These are phyloP conservation scores for Gossypium davidsonii DNA, from an alignment of 441 rosid species.

Conservation along the genomic window DNA sequence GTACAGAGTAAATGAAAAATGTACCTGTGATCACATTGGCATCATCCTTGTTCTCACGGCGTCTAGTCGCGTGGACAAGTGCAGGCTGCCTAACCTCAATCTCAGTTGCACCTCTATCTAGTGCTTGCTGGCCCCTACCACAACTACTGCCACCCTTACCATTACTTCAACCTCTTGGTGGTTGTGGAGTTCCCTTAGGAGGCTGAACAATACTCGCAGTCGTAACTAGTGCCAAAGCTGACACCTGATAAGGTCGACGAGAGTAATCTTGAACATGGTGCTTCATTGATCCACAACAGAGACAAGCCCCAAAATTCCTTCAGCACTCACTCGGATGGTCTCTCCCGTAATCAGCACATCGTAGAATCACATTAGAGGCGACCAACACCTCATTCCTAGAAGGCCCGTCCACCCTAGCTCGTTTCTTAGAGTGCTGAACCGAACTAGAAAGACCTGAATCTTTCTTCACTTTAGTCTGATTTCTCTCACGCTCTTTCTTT, in stretches of 20 bases:
- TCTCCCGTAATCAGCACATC: too few relatives aligned
- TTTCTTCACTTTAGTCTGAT: not conserved
- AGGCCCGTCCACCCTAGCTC: not conserved
- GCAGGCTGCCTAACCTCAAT: not conserved
- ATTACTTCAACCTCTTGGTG: not conserved
- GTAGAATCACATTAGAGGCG: not conserved
- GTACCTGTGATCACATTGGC: not conserved
- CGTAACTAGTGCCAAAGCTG: not conserved
- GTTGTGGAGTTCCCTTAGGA: not conserved
- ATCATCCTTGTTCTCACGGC: not conserved
- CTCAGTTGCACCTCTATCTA: not conserved
- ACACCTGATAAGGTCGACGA: not conserved
- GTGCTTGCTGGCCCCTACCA: not conserved
- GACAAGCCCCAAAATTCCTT: not conserved
- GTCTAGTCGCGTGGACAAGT: not conserved
- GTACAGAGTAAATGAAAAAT: not conserved
- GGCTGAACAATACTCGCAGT: not conserved
- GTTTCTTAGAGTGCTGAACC: too few relatives aligned
- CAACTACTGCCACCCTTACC: not conserved
- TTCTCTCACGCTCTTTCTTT: not conserved
- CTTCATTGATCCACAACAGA: not conserved
- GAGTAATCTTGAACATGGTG: not conserved
- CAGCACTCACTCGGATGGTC: not conserved
- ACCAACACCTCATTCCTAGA: not conserved
- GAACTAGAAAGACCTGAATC: not conserved